Percentiles rank a stretch among this genome's conserved stretches.
Evolutionary conservation across 2,329 filamentous ascomycete species (phyloP).

Genomic region (Fusarium palustre): DNA sequence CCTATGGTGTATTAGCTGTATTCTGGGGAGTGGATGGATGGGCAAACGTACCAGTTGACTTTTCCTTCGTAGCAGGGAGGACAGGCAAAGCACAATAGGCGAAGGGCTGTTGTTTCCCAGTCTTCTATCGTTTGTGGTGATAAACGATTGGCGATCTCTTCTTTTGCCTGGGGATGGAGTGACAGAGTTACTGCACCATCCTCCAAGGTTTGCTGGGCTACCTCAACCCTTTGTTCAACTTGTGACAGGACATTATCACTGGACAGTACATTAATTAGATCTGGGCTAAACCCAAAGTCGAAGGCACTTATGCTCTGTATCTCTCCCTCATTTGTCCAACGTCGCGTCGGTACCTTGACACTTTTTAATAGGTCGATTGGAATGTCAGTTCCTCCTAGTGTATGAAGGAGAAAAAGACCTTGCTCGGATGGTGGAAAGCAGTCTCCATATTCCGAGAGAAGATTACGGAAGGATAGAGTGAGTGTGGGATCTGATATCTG

Average conservation of each 20-base stretch:
- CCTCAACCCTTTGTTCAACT: conserved; percentile 16
- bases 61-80: conserved; percentile 52
- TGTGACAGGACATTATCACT: conserved; percentile 24
- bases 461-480: conserved; percentile 39
- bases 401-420: conserved; percentile 43
- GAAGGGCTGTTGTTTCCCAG: conserved; percentile 37
- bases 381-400: conserved; percentile 40
- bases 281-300: conserved; percentile 42
- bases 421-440: conserved; percentile 43
- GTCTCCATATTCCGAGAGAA: conserved; percentile 45
- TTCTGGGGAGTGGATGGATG: accelerated
- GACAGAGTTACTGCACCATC: conserved; percentile 41
- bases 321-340: conserved; percentile 47
- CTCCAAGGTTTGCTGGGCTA: conserved; percentile 30
- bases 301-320: conserved; percentile 39
- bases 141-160: not conserved
- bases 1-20: conserved; percentile 33
- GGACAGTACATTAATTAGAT: conserved; percentile 35
- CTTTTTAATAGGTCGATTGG: conserved; percentile 43
- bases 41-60: conserved; percentile 43
- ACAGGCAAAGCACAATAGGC: conserved; percentile 47
- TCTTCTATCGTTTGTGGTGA: conserved; percentile 36
- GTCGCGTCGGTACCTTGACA: conserved; percentile 33
- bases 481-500: conserved; percentile 19
- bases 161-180: conserved; percentile 17